These are phyloP conservation scores for Zygoascus bituminiphila DNA, from an alignment of 805 yeast genomes.

Conservation along the genomic window DNA sequence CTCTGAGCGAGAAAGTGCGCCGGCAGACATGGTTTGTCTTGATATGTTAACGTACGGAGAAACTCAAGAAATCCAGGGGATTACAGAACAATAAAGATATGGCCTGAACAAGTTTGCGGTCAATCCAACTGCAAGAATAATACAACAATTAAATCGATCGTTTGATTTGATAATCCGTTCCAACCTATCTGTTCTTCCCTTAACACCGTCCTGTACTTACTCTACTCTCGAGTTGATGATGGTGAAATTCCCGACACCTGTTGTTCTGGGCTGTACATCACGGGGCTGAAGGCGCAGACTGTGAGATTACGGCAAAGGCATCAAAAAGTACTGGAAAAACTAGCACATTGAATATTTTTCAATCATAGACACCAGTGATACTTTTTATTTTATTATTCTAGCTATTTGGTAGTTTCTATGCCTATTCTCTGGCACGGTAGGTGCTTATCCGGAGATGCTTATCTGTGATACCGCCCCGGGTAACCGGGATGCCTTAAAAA, in stretches of 20 bases:
- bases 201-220: too few species aligned
- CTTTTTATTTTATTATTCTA: neutral
- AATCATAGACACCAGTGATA: neutral
- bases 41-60: too few species aligned
- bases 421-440: neutral
- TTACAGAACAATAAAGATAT: too few species aligned
- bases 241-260: neutral
- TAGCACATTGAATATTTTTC: neutral
- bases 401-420: too few species aligned
- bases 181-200: too few species aligned
- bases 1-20: conserved; percentile 28
- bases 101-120: too few species aligned
- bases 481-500: neutral
- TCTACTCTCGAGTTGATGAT: neutral
- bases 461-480: neutral
- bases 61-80: too few species aligned
- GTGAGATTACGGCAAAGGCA: too few species aligned
- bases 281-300: too few species aligned
- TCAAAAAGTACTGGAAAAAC: neutral
- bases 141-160: too few species aligned
- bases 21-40: conserved; percentile 14
- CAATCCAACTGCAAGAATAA: too few species aligned
- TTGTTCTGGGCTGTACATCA: neutral
- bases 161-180: too few species aligned
- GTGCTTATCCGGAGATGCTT: neutral